Conservation (phyloP, 805 yeast genomes). For the Schwanniomyces pseudopolymorphus region DNA sequence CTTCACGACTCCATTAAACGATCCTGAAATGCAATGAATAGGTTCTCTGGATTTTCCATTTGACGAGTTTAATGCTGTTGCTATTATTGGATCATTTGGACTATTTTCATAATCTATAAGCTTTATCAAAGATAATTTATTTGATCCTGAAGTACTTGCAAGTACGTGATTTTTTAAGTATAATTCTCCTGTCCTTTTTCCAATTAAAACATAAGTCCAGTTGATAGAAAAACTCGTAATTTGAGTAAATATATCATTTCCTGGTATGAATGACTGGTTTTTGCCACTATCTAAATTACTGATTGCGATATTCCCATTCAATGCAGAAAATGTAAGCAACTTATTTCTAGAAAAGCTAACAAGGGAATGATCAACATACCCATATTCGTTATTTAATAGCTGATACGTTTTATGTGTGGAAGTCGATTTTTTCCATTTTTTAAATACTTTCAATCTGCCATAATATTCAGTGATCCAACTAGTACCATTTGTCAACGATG, state of each 20-base stretch:
- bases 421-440: conserved; percentile 40
- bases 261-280: conserved; percentile 40
- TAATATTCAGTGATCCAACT: conserved; percentile 50
- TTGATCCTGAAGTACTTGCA: conserved; percentile 28
- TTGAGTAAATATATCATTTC: conserved; percentile 16
- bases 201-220: conserved; percentile 34
- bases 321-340: conserved; percentile 27
- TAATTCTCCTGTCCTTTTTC: conserved; percentile 27
- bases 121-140: conserved; percentile 18
- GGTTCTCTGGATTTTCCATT: conserved; percentile 23
- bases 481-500: conserved; percentile 44
- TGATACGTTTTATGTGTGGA: conserved; percentile 26
- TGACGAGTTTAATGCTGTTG: conserved; percentile 16
- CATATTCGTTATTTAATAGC: conserved; percentile 28
- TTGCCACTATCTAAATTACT: conserved; percentile 34
- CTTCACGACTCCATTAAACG: conserved; percentile 20
- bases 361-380: conserved; percentile 18
- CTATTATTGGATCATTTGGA: conserved; percentile 12
- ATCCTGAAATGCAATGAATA: conserved; percentile 26
- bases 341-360: conserved; percentile 26
- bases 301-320: conserved; percentile 27
- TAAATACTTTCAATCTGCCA: conserved; percentile 30
- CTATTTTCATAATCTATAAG: conserved; percentile 10
- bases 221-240: conserved; percentile 22
- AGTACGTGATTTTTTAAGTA: conserved; percentile 33